These are phyloP conservation scores for Nothophoma quercina DNA, from an alignment of 2,329 filamentous ascomycete genomes.

Conservation along the genomic window DNA sequence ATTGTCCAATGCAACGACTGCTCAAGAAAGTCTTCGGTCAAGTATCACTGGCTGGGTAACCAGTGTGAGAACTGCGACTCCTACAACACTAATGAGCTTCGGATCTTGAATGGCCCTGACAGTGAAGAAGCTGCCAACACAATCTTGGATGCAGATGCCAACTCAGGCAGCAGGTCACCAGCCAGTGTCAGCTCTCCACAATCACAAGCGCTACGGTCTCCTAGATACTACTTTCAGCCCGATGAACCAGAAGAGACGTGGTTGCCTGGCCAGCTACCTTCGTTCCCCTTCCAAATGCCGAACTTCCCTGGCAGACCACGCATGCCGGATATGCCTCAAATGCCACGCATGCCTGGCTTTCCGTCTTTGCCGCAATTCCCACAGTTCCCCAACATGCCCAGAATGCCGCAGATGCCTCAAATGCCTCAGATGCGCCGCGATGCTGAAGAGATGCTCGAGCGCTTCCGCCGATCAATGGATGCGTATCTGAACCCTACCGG, in stretches of 20 bases:
- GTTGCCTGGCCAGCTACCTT: constrained; percentile 47
- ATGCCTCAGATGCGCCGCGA: constrained; percentile 40
- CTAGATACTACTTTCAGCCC: constrained; percentile 48
- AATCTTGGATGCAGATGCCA: constrained; percentile 38
- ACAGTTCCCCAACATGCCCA: constrained; percentile 40
- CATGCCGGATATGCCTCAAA: constrained; percentile 38
- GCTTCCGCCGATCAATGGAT: constrained; percentile 50
- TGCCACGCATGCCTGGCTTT: constrained; percentile 43
- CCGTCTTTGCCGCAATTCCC: constrained; percentile 42
- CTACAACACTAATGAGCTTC: constrained; percentile 61
- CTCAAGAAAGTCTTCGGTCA: constrained; percentile 81
- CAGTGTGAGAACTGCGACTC: constrained; percentile 75
- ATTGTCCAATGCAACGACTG: constrained; percentile 95
- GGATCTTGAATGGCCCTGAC: constrained; percentile 51
- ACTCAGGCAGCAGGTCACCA: constrained; percentile 37
- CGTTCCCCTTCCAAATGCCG: constrained; percentile 48
- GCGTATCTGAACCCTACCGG: constrained; percentile 54
- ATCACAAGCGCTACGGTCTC: constrained; percentile 42
- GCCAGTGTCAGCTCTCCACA: constrained; percentile 43
- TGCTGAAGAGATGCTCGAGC: constrained; percentile 47
- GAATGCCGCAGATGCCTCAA: constrained; percentile 27
- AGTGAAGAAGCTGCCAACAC: constrained; percentile 47
- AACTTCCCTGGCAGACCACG: constrained; percentile 43
- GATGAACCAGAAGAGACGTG: constrained; percentile 48
- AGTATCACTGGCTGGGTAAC: constrained; percentile 92